Conservation (phyloP, 768 basidiomycete species). For the Cytidiella melzeri region DNA sequence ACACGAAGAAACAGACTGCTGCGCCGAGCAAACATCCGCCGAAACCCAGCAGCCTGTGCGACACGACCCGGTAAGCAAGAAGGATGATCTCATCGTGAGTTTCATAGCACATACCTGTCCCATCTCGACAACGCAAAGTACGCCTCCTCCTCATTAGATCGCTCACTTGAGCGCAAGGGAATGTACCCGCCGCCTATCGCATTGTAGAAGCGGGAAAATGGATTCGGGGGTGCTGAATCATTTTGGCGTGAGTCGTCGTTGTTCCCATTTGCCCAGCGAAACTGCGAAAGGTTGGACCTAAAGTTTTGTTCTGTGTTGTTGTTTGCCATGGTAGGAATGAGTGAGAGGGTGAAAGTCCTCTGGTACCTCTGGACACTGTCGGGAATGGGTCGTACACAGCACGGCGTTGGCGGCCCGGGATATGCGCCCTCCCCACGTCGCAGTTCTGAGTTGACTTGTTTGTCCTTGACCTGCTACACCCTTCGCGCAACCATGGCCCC, state of each 20-base stretch:
- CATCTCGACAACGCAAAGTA: conserved; percentile 90
- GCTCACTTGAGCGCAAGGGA: conserved; percentile 75
- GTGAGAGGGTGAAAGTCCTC: too few relatives aligned
- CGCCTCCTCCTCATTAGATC: conserved; percentile 92
- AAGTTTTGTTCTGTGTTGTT: conserved; percentile 56
- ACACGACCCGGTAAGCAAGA: neutral
- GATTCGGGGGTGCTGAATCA: conserved; percentile 36
- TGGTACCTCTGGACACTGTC: too few relatives aligned
- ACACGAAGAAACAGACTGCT: conserved; percentile 87
- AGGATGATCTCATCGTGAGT: neutral
- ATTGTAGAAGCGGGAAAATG: conserved; percentile 85
- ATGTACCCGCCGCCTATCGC: conserved; percentile 83
- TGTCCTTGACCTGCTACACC: too few relatives aligned
- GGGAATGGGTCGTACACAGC: too few relatives aligned
- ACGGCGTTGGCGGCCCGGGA: too few relatives aligned
- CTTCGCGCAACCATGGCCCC: conserved; percentile 48
- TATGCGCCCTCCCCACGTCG: too few relatives aligned
- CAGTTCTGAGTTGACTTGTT: too few relatives aligned
- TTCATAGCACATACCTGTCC: conserved; percentile 62
- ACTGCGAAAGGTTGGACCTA: conserved; percentile 71
- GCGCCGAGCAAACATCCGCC: conserved; percentile 86
- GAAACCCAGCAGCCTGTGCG: conserved; percentile 77
- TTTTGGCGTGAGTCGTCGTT: conserved; percentile 61
- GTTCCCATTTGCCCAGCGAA: conserved; percentile 75
- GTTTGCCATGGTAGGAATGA: too few relatives aligned